Evolutionary conservation across 2,329 filamentous ascomycete species (phyloP), one percentile per base, ranked within the genome.

Genomic region (Aspergillus sp.): DNA sequence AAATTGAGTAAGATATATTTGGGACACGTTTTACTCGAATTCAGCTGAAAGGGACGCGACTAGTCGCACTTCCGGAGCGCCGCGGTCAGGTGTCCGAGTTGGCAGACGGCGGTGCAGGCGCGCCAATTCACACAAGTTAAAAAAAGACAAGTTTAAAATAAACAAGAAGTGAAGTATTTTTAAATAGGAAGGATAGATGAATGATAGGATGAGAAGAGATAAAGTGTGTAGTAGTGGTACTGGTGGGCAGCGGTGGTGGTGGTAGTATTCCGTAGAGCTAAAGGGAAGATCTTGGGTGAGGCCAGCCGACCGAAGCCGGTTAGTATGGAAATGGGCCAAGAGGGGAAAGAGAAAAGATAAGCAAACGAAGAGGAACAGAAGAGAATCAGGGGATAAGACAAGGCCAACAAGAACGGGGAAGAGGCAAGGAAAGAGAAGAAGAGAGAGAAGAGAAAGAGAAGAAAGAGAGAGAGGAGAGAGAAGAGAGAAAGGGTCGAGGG

Each of bases 401-500:
- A 44, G 25, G 9, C 4, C 25, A 30, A 12, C 25, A 30, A 30
- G 35, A 43, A 43, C 23, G 19, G 25, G 22, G 35, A 27, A 22
- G 37, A 44, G 25, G 39, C 35, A 42, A 46, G 39, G 37, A 48
- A 47, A 43, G 39, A 54, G 41, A 43, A 43, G 49, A 45, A 49
- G 43, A 48, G 39, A 39, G 45, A 46, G 49, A 50, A 32, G 43
- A 41, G 41, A 37, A 42, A 47, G 35, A 17, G 46, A 39, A 53
- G 46, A 41, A 46, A 48, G 44, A 53, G 33, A 27, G 41, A 41
- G 45, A 32, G 45, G 45, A 53, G 44, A 33, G 47, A 52, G 44
- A 51, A 51, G 49, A 47, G 43, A 47, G 46, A 49, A 53, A 59
- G 57, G 55, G 52, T 59, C 57, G 60, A 64, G 62, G 61, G 61